Percentiles rank a stretch among this genome's conserved stretches.
These are phyloP conservation scores for Neurospora discreta DNA, from an alignment of 495 filamentous ascomycete genomes.

Conservation along the genomic window DNA sequence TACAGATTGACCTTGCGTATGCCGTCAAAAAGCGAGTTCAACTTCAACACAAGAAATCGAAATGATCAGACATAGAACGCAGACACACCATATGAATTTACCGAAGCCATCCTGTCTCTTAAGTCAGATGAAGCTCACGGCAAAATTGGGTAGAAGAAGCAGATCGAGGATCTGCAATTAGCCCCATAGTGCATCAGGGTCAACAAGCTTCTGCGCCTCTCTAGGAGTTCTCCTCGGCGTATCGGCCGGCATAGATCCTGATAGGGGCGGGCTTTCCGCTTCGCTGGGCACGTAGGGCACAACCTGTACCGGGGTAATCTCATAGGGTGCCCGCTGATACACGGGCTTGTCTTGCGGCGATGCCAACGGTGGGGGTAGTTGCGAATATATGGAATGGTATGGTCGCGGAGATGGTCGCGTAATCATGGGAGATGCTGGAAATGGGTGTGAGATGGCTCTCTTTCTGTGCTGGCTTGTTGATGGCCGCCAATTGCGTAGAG, in stretches of 20 bases:
- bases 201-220: constrained; percentile 5
- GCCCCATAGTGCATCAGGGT: constrained; percentile 10
- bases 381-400: neutral
- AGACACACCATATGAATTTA: neutral
- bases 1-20: neutral
- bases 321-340: constrained; percentile 8
- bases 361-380: neutral
- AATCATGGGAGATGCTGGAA: neutral
- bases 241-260: neutral
- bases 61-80: neutral
- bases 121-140: neutral
- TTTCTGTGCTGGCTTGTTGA: neutral
- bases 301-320: neutral
- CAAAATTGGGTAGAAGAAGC: neutral
- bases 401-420: neutral
- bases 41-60: neutral
- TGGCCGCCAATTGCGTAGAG: neutral
- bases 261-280: neutral
- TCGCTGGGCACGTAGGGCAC: constrained; percentile 6
- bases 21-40: neutral
- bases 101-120: neutral
- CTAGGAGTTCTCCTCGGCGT: constrained; percentile 3
- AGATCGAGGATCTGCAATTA: neutral
- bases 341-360: constrained; percentile 11
- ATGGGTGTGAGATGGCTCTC: constrained; percentile 5